A percentile compares a stretch with the other conserved stretches of the same genome.
phyloP scores from a whole-genome alignment of 208 protist species.

The Leishmania braziliensis region DNA sequence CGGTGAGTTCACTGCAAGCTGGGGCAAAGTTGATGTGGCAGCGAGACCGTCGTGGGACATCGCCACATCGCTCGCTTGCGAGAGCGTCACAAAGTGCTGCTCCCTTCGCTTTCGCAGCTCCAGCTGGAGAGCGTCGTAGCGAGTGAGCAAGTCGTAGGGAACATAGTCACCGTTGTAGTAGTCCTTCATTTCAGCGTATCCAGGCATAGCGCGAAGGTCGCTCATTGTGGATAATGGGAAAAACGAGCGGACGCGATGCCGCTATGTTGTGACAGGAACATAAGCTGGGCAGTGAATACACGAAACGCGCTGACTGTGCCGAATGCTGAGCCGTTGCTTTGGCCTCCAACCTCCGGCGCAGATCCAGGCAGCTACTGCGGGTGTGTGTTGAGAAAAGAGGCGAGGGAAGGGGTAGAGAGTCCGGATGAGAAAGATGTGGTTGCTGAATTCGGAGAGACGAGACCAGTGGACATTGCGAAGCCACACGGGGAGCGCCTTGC shows the following conservation, averaged over 20 bases:
- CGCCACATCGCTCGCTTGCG: slow-evolving; percentile 2
- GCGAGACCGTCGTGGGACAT: slow-evolving; percentile 3
- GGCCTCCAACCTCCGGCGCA: background rate
- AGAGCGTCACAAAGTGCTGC: slow-evolving; percentile 15
- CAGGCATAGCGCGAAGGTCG: slow-evolving; percentile 12
- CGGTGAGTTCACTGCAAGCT: background rate
- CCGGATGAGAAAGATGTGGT: background rate
- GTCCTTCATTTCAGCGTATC: slow-evolving; percentile 36
- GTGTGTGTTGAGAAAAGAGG: background rate
- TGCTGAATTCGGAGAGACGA: background rate
- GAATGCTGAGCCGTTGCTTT: background rate
- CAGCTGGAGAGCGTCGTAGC: slow-evolving; percentile 33
- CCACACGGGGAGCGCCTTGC: background rate
- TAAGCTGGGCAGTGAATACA: background rate
- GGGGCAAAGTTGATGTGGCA: background rate
- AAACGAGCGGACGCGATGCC: background rate
- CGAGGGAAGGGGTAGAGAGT: background rate
- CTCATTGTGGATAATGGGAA: background rate
- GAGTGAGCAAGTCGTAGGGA: slow-evolving; percentile 30
- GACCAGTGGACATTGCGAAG: background rate
- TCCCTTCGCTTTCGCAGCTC: slow-evolving; percentile 16
- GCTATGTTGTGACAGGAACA: background rate
- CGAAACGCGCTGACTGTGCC: background rate
- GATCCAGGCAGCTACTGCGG: background rate
- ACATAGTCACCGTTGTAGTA: slow-evolving; percentile 57